Base-by-base conservation (phyloP, 179 eudicot genomes). In the Amaranthus tricolor region DNA sequence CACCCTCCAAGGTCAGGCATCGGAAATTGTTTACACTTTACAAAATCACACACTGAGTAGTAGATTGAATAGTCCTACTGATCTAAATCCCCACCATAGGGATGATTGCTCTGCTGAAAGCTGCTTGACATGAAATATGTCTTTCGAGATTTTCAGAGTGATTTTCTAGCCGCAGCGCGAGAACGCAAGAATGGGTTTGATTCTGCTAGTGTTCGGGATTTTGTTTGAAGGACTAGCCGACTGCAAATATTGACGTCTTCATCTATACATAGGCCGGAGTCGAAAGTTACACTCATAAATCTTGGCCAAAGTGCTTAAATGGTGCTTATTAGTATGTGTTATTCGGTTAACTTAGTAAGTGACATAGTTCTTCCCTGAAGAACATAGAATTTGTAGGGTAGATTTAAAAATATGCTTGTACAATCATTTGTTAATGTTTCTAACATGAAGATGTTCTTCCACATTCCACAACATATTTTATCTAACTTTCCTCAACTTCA, bases 1-100 rank as follows among this genome's bases (percentile, higher is more conserved):
- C 50, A 68, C 80, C 59, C 77, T 74, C 77, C 84, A 82, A 77
- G 86, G 77, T 60, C 88, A 76, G 74, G 78, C 70, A 43, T 70
- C 68, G 40, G 76, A 85, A 11, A 57, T 74, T 56, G 68, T 62
- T 74, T 77, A 80, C 61, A n/a, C 76, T 68, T 70, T 71, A 48
- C 77, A 74, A 60, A 66, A 51, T 47, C 62, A 71, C 74, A 2
- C 62, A 55, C 31, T 73, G 21, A 40, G 69, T 9, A 66, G 47
- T 43, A 64, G 75, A 56, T 47, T 76, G 52, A 75, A 54, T 40
- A 52, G 62, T 49, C 68, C 71, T 31, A 31, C 40, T 56, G 69
- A 57, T 75, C 62, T 79, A 24, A 77, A 66, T 71, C 50, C 76
- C n/a, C 77, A 16, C n/a, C 77, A 16, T 44, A 70, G 79, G 65